phyloP scores from a whole-genome alignment of 495 filamentous ascomycete species.

The Penicillium lividum region DNA sequence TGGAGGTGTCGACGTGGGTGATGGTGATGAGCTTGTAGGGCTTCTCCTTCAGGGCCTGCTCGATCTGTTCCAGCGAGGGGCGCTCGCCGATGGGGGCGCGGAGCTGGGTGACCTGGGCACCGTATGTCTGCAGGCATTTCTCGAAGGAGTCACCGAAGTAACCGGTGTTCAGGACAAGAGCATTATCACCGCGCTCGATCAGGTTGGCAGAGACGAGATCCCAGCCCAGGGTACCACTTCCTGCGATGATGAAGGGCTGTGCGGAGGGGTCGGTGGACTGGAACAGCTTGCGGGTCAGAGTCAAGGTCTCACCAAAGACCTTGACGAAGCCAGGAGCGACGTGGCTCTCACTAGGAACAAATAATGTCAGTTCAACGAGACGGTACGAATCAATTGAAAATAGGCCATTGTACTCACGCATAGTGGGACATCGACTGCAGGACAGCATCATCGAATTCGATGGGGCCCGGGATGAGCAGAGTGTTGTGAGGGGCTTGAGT shows the following conservation, averaged over 20 bases:
- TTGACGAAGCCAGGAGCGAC: constrained; percentile 85
- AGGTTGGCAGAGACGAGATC: constrained; percentile 92
- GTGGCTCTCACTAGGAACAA: constrained; percentile 77
- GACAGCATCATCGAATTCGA: constrained; percentile 98
- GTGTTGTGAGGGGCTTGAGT: constrained; percentile 76
- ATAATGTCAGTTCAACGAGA: not conserved
- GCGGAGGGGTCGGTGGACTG: constrained; percentile 77
- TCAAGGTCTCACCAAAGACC: constrained; percentile 84
- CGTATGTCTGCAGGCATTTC: constrained; percentile 87
- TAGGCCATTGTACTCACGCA: constrained; percentile 58
- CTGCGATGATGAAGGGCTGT: constrained; percentile 90
- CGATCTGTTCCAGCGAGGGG: constrained; percentile 82
- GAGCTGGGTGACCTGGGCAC: constrained; percentile 83
- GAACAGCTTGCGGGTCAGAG: constrained; percentile 89
- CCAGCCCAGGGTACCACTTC: constrained; percentile 95
- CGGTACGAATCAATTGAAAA: not conserved
- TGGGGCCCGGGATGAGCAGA: constrained; percentile 91
- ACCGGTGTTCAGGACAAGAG: constrained; percentile 88
- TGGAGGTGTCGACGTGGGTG: constrained; percentile 96
- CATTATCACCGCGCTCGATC: constrained; percentile 82
- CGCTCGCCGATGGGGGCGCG: constrained; percentile 86
- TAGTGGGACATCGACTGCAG: constrained; percentile 94
- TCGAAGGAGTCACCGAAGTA: constrained; percentile 98
- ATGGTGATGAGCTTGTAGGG: constrained; percentile 90
- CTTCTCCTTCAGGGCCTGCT: constrained; percentile 83